Base-by-base conservation (phyloP, 108 stramenopile genomes). In the Schizochytrium sp. region DNA sequence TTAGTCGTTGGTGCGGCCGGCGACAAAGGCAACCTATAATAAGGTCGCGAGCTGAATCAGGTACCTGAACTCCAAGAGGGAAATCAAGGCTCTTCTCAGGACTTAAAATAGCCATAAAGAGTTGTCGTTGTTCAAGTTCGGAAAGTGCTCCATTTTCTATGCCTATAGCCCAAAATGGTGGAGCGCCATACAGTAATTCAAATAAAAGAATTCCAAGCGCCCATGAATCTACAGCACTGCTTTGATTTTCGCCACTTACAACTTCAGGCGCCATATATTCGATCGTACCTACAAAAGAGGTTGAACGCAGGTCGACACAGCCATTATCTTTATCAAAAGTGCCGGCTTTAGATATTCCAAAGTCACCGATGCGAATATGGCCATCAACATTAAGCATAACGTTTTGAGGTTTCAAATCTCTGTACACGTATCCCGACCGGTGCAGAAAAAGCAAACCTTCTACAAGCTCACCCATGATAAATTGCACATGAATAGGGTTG, bases 231-330 rank as follows among this genome's bases (percentile, higher is more conserved):
- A 99, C 99, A 3, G 96, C 97, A 59, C 96, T 93, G 40, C 97
- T 96, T 76, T 93, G 91, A 0, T 97, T 97, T 87, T 96, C 96
- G 41, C 97, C 92, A 91, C 96, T 96, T 7, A 99, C 92, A 76
- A 99, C 97, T 94, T 99, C 99, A 17, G 99, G 99, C n/a, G 99
- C 97, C 38, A 99, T 93, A 91, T 99, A 99, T 92, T 98, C 97
- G 2, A 98, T 98, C 38, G 99, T 99, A 58, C 99, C 98, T 89
- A 98, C 98, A 90, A 99, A 99, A 72, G 96, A 97, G 45, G 90
- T 89, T 15, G 94, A 88, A 3, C 76, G 76, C 5, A 83, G 53
- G 5, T 83, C 15, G 76, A 83, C 76, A n/a, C 28, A 92, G 10
- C 91, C 94, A 12, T 87, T 46, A 13, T 7, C 69, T 2, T 42